Evolutionary conservation across 371 early-diverging fungal genomes (phyloP), one percentile per base, ranked within the genome.

Genomic region (Mucor racemosus): DNA sequence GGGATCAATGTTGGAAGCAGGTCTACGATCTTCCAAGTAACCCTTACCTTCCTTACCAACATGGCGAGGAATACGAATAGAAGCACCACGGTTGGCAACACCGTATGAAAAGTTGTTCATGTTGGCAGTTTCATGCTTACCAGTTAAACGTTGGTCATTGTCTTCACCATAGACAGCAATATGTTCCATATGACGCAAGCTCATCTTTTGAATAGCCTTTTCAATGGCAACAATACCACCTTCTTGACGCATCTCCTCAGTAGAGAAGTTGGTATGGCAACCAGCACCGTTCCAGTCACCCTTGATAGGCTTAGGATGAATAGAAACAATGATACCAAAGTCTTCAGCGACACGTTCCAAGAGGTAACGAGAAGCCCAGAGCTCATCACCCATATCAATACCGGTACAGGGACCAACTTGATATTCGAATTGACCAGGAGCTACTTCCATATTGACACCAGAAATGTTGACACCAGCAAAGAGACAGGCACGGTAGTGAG

Each of bases 161-260:
- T 88, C 88, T 69, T 80, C 83, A 66, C 88, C 88, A 68, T 88
- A 88, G 59, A 86, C 87, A 54, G 84, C 87, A 67, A 88, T 88
- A 68, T 88, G 88, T 56, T 81, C 86, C 17, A 64, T 17, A 66
- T 88, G 88, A 57, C 83, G 78, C 46, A 68, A 41, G 44, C 75
- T 64, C 67, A 88, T 71, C 69, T 85, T 85, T 57, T 86, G 76
- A 59, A 88, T 86, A 56, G 86, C 82, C 9, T 75, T 79, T 61
- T 86, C 79, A 62, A 88, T 88, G 55, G 82, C 82, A 26, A 64
- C 73, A 50, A 88, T 70, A 63, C 88, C 88, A 53, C 84, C 85
- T 63, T 80, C 80, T 41, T 79, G 58, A 58, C 88, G 84, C 88
- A 87, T 87, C n/a, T 81, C 82, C 48, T 74, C 69, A 11, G 88